Conservation (phyloP, 2,329 filamentous ascomycete genomes). For the Cyanodermella asteris region DNA sequence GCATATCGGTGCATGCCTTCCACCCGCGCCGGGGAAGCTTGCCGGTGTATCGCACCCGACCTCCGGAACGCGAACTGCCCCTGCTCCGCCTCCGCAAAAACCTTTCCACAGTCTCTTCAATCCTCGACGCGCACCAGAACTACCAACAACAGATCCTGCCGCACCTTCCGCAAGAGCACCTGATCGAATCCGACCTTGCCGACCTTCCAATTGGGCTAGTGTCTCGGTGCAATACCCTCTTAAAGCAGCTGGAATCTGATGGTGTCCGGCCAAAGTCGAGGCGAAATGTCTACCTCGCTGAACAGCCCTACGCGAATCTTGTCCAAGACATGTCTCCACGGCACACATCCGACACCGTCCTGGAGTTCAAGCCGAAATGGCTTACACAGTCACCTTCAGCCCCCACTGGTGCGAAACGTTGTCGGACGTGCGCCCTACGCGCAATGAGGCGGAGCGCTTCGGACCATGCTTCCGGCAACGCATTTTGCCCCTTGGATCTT, state of each 20-base stretch:
- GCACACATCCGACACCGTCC: slow-evolving; percentile 20
- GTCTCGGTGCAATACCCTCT: slow-evolving; percentile 29
- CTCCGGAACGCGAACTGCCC: no score
- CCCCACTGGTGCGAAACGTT: slow-evolving; percentile 38
- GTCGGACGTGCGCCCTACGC: slow-evolving; percentile 49
- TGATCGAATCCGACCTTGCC: slow-evolving; percentile 35
- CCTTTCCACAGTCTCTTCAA: slow-evolving; percentile 24
- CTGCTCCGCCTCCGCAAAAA: slow-evolving; percentile 41
- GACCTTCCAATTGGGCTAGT: slow-evolving; percentile 22
- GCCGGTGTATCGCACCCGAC: slow-evolving; percentile 23
- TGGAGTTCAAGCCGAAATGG: slow-evolving; percentile 78
- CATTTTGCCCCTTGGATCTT: slow-evolving; percentile 45
- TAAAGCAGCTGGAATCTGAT: slow-evolving; percentile 26
- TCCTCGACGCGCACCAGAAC: slow-evolving; percentile 8
- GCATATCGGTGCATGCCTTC: slow-evolving; percentile 7
- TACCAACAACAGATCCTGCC: slow-evolving; percentile 32
- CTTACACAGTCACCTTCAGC: slow-evolving; percentile 53
- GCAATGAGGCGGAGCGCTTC: slow-evolving; percentile 16
- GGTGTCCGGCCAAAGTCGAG: slow-evolving; percentile 26
- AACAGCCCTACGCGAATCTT: slow-evolving; percentile 41
- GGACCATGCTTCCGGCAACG: slow-evolving; percentile 10
- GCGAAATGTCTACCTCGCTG: slow-evolving; percentile 27
- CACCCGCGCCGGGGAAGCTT: slow-evolving; percentile 6
- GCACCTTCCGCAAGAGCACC: slow-evolving; percentile 30
- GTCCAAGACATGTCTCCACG: slow-evolving; percentile 52